A percentile compares a stretch with the other conserved stretches of the same genome.
Evolutionary conservation across 2,329 filamentous ascomycete species (phyloP).

Genomic region (Cladosporium sp.): DNA sequence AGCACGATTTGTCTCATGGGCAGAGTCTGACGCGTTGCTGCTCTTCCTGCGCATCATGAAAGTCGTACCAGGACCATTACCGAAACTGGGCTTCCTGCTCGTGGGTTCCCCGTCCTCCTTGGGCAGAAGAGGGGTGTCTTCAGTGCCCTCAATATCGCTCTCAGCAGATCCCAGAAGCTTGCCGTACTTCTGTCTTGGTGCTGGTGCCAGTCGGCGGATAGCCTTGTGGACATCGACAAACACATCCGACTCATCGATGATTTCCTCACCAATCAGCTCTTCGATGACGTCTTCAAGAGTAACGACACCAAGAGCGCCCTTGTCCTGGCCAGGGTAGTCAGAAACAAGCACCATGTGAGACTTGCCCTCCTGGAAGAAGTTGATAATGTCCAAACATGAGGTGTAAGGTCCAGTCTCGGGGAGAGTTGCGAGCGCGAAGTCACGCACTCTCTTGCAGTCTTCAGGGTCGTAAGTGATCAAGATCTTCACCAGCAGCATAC

Average conservation of each 20-base stretch:
- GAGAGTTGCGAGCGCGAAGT: conserved; percentile 88
- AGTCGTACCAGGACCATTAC: conserved; percentile 33
- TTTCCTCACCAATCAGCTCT: conserved; percentile 98
- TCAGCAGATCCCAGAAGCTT: conserved; percentile 21
- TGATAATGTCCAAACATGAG: conserved; percentile 96
- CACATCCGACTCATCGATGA: conserved; percentile 97
- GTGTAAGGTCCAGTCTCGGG: conserved; percentile 94
- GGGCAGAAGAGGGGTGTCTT: conserved; percentile 27
- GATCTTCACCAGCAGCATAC: conserved; percentile 98
- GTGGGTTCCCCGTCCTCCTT: conserved; percentile 20
- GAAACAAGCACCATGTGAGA: conserved; percentile 98
- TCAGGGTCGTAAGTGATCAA: conserved; percentile 98
- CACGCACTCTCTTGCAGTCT: conserved; percentile 77
- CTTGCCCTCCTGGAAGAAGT: conserved; percentile 99
- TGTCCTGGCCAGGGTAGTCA: conserved; percentile 82
- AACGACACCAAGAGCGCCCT: conserved; percentile 87
- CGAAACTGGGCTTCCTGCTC: conserved; percentile 31
- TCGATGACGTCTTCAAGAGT: conserved; percentile 98
- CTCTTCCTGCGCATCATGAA: conserved; percentile 44
- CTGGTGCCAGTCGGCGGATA: conserved; percentile 81
- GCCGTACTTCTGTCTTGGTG: conserved; percentile 60
- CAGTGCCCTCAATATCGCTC: conserved; percentile 21
- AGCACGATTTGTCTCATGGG: conserved; percentile 22
- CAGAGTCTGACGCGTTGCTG: conserved; percentile 36
- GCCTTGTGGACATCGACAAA: conserved; percentile 98